Base-by-base conservation (phyloP, 1,139 yeast genomes). In the Geotrichum klebahnii region DNA sequence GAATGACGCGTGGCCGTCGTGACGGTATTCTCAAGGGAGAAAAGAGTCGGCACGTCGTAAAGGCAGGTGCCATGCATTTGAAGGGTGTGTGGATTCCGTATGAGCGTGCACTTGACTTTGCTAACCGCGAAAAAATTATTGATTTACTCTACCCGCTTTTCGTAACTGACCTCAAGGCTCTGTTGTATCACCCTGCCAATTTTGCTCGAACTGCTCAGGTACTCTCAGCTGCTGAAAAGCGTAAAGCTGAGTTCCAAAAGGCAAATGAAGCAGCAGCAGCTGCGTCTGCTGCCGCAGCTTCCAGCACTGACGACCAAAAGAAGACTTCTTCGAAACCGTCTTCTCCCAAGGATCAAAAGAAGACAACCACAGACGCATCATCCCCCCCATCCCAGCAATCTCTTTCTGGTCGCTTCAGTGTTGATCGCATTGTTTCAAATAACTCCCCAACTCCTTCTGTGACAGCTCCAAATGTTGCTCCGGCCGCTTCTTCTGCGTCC, bases 1-100 rank as follows among this genome's bases (percentile, higher is more conserved):
- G 89, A 51, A 86, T 92, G 92, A 88, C 97, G 10, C 78, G 98
- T 57, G 98, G 98, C 12, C 82, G 95, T 57, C 76, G 97, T 57
- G 97, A 90, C 67, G 97, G 97, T 8, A 85, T 90, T 56, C 73
- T 89, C 56, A 89, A 89, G 69, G 80, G 86, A 53, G 97, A 90
- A 67, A 86, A 88, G 65, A 80, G 81, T 36, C 76, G 97, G 45
- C 94, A 88, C 66, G 97, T 92, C 45, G 96, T 90, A 52, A 90
- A 90, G 69, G 87, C 90, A 58, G 98, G 98, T 9, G 86, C 96
- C 17, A 90, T 90, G 97, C 96, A 90, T 67, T 75, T 90, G 62
- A 90, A 90, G 70, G 98, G 98, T 48, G 97, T 89, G 39, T 90
- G 97, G 97, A 89, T 90, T 57, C 97, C 97, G 0, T 89, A 89